A percentile compares a stretch with the other conserved stretches of the same genome.
These are phyloP conservation scores for Pelargonium fulgidum DNA, from an alignment of 441 rosid species.

Conservation along the genomic window DNA sequence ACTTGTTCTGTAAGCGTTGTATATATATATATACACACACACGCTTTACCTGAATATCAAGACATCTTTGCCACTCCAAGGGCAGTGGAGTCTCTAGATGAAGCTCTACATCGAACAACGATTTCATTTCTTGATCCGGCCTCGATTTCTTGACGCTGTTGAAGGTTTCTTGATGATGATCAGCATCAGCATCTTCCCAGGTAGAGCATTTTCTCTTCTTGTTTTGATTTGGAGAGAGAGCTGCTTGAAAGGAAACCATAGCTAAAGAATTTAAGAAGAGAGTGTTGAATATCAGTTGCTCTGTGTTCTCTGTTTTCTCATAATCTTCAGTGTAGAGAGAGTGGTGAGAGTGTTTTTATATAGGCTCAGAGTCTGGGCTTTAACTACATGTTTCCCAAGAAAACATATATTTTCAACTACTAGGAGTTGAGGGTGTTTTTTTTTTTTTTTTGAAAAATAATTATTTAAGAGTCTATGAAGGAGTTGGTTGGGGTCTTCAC, in stretches of 20 bases:
- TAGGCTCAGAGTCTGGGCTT: no score
- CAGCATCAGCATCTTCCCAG: not conserved
- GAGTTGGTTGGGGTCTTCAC: constrained; percentile 5
- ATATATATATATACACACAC: no score
- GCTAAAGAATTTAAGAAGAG: constrained; percentile 7
- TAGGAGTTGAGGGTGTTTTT: no score
- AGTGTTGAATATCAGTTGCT: not conserved
- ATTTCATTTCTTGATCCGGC: constrained; percentile 15
- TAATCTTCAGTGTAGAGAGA: no score
- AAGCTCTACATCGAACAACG: constrained; percentile 44
- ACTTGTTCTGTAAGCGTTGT: not conserved
- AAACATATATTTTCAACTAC: no score
- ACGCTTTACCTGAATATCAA: constrained; percentile 62
- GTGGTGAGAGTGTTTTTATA: no score
- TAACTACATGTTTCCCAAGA: no score
- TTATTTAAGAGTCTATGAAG: no score
- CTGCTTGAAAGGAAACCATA: constrained; percentile 49
- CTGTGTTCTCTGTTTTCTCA: not conserved
- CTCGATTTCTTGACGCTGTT: constrained; percentile 25
- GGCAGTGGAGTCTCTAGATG: constrained; percentile 67
- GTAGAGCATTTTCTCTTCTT: constrained; percentile 14
- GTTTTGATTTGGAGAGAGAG: constrained; percentile 30
- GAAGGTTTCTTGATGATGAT: constrained; percentile 18
- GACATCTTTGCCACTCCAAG: constrained; percentile 55
- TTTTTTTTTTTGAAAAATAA: no score